Conservation (phyloP, 139 green algal genomes). For the Limnomonas spitsbergensis region DNA sequence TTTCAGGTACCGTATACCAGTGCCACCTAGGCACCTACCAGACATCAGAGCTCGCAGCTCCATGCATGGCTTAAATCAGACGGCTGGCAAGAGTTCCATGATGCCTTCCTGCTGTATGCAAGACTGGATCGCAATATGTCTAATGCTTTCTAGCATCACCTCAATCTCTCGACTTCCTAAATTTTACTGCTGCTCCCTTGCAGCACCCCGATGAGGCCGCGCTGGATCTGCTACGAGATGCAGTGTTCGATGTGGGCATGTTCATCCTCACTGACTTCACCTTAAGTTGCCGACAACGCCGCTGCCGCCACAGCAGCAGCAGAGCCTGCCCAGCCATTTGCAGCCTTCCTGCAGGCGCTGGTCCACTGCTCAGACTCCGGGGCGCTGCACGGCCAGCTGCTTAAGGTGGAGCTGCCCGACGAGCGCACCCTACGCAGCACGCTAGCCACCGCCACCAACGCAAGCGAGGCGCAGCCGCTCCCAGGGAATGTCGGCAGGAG, state of each 20-base stretch:
- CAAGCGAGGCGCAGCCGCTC: slow-evolving; percentile 3
- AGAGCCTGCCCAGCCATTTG: not conserved
- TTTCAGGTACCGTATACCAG: no score
- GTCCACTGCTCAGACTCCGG: not conserved
- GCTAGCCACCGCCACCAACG: slow-evolving; percentile 20
- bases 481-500: not conserved
- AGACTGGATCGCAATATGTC: no score
- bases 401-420: slow-evolving; percentile 4
- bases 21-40: no score
- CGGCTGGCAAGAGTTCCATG: no score
- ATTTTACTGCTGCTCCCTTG: no score
- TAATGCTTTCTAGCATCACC: no score
- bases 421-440: slow-evolving; percentile 19
- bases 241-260: not conserved
- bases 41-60: no score
- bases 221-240: not conserved
- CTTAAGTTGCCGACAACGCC: not conserved
- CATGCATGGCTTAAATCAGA: no score
- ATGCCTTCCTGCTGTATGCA: no score
- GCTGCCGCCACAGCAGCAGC: not conserved
- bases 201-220: not conserved
- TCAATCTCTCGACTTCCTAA: no score
- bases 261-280: not conserved
- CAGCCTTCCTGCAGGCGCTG: not conserved
- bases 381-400: slow-evolving; percentile 15